Evolutionary conservation across 192 early-diverging fungal genomes (phyloP).

Genomic region (Kickxella alabastrina): DNA sequence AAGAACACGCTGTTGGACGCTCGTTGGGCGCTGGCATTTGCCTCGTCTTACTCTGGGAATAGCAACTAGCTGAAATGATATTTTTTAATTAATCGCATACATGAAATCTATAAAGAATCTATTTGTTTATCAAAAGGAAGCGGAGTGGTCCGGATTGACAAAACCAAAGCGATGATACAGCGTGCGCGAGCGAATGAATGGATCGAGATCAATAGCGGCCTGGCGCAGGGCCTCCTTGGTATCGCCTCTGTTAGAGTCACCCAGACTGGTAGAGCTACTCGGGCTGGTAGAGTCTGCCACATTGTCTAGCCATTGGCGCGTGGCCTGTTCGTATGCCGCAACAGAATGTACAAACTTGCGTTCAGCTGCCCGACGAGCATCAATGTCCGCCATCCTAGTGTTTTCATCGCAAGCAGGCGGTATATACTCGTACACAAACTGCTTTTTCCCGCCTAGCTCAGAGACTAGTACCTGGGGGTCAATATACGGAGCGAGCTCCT

Average conservation of each 20-base stretch:
- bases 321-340: conserved; percentile 42
- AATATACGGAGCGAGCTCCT: conserved; percentile 63
- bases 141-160: conserved; percentile 12
- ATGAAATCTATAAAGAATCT: no score
- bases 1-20: conserved; percentile 84
- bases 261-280: background rate
- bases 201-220: conserved; percentile 47
- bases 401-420: conserved; percentile 50
- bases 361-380: conserved; percentile 36
- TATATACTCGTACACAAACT: conserved; percentile 57
- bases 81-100: no score
- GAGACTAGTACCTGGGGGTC: conserved; percentile 53
- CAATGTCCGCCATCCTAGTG: conserved; percentile 48
- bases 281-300: conserved; percentile 9
- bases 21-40: conserved; percentile 86
- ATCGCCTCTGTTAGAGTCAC: conserved; percentile 17
- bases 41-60: conserved; percentile 48
- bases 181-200: conserved; percentile 51
- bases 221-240: conserved; percentile 37
- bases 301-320: conserved; percentile 56
- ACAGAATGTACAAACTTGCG: conserved; percentile 29
- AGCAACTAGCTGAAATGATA: no score
- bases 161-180: conserved; percentile 49
- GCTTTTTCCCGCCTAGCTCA: conserved; percentile 60
- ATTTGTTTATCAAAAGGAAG: conserved; percentile 9